These are phyloP conservation scores for Paecilomyces formosus DNA, from an alignment of 2,329 filamentous ascomycete species.

Conservation along the genomic window DNA sequence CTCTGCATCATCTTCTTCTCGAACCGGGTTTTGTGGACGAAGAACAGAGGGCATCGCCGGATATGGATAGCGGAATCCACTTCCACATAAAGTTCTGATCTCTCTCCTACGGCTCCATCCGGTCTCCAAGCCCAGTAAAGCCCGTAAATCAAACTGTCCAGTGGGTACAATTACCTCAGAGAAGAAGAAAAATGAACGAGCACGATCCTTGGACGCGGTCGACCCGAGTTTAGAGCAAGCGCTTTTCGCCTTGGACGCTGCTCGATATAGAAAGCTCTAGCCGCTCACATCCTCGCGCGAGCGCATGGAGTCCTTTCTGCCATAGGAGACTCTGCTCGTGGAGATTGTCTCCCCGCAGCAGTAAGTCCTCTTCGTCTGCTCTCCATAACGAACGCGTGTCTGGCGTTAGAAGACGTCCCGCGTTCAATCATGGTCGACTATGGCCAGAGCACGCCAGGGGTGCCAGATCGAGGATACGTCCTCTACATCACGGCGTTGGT, in stretches of 20 bases:
- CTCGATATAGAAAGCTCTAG: neutral
- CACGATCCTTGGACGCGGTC: neutral
- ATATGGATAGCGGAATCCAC: neutral
- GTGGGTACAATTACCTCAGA: neutral
- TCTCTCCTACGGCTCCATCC: neutral
- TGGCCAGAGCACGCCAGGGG: neutral
- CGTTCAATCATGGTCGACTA: conserved; percentile 5
- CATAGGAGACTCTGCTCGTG: neutral
- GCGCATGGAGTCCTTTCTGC: neutral
- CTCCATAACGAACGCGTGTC: no score
- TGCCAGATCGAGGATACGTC: conserved; percentile 1
- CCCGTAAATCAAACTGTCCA: neutral
- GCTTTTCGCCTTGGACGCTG: neutral
- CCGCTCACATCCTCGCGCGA: neutral
- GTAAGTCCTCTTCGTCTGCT: neutral
- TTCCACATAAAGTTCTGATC: neutral
- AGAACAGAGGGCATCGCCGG: neutral
- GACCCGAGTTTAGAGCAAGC: neutral
- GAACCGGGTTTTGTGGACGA: neutral
- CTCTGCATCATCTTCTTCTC: neutral
- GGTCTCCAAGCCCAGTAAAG: neutral
- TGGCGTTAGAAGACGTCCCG: neutral
- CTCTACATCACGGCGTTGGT: conserved; percentile 3
- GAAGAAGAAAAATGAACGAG: neutral
- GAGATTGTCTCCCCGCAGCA: neutral